Base-by-base conservation (phyloP, 768 basidiomycete genomes). In the Termitomyces sp. region DNA sequence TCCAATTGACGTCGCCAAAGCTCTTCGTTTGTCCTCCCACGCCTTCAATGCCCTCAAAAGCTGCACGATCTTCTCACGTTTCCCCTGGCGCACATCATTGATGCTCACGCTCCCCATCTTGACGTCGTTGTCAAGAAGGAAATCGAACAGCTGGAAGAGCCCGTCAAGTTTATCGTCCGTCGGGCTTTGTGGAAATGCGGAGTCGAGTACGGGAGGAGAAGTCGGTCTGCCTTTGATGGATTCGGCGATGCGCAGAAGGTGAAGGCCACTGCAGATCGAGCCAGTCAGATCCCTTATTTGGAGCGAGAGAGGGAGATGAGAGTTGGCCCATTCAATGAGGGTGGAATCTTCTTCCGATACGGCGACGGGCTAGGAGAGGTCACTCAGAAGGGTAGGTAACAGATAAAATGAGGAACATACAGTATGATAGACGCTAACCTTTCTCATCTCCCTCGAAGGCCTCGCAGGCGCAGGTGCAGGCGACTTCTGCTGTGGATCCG, bases 91-190 rank as follows among this genome's bases (percentile, higher is more conserved):
- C 34, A 98, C 80, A 72, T 98, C 96, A 68, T 96, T 96, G 73
- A 97, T 95, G 65, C 91, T 94, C 33, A 98, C 88, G 60, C 86
- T 84, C 9, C 91, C 95, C 79, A 96, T 91, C 74, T 89, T 89
- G 57, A 95, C 86, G 49, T 94, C 94, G 59, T 93, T 92, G 65
- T 95, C 93, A 47, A 98, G 81, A 55, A 97, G 73, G 72, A 93
- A 95, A 72, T 98, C 95, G 73, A 97, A 96, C 55, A 96, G 75
- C 56, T 83, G 80, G 76, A 96, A 95, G 30, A 96, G 76, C 16
- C 94, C 93, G 27, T 93, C 91, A 14, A 96, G 76, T 63, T 89
- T 91, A 62, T 95, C 89, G 67, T 94, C 89, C 60, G 79, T 77
- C 13, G 81, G 72, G 40, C 81, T 82, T 9, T 75, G 69, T 3